phyloP scores from a whole-genome alignment of 1,139 yeast genomes.

The Suhomyces yuchorum region DNA sequence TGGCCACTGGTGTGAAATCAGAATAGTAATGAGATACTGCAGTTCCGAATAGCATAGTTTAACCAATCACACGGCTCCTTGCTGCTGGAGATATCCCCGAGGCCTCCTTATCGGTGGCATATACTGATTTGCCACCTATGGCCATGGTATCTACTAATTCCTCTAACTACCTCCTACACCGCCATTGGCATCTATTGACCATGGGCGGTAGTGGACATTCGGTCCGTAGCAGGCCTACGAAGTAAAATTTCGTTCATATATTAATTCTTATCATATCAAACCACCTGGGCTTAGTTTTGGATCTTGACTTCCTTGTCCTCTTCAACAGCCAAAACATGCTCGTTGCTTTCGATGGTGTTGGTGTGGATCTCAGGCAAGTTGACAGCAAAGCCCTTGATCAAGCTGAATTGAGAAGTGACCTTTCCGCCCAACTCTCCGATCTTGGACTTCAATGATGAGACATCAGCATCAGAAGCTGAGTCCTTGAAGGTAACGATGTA shows the following conservation, averaged over 20 bases:
- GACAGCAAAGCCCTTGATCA: constrained; percentile 67
- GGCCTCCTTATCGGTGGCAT: no score
- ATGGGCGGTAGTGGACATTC: no score
- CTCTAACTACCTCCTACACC: no score
- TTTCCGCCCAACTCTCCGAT: constrained; percentile 58
- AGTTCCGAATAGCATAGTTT: no score
- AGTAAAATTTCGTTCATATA: neutral
- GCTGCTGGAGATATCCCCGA: no score
- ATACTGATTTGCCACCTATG: no score
- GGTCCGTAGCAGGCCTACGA: no score
- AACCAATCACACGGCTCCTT: no score
- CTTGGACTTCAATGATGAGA: constrained; percentile 34
- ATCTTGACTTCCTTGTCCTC: constrained; percentile 63
- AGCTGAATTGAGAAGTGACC: constrained; percentile 61
- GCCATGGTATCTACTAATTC: no score
- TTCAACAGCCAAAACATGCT: constrained; percentile 55
- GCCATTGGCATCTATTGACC: no score
- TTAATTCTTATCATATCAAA: neutral
- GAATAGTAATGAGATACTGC: no score
- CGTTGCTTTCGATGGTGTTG: constrained; percentile 42
- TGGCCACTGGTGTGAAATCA: no score
- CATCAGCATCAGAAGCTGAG: constrained; percentile 32
- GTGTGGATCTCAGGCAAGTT: constrained; percentile 55
- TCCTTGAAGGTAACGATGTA: constrained; percentile 46
- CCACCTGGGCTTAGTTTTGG: constrained; percentile 22